These are phyloP conservation scores for Diplodia intermedia DNA, from an alignment of 2,329 filamentous ascomycete genomes.

Conservation along the genomic window DNA sequence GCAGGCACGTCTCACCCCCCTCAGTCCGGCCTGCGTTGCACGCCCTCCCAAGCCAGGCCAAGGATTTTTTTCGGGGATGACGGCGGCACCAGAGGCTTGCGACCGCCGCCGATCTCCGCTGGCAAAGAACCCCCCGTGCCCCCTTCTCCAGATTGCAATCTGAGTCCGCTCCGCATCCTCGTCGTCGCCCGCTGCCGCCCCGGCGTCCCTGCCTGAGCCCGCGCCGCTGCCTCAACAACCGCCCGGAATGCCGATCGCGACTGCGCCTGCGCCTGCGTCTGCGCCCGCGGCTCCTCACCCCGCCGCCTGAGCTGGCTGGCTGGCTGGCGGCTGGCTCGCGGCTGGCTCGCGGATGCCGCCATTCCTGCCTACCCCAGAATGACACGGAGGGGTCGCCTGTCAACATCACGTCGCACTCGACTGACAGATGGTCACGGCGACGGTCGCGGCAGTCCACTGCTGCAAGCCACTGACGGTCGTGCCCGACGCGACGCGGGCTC, in stretches of 20 bases:
- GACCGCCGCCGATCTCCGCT: slow-evolving; percentile 20
- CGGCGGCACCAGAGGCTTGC: background rate
- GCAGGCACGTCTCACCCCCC: slow-evolving; percentile 22
- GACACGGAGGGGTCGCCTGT: background rate
- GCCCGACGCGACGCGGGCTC: slow-evolving; percentile 8
- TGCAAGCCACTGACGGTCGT: slow-evolving; percentile 15
- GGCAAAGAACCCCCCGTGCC: background rate
- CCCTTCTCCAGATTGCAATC: slow-evolving; percentile 29
- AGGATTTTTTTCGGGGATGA: slow-evolving; percentile 28
- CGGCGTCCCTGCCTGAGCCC: background rate
- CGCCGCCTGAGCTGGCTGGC: background rate
- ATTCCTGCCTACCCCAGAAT: slow-evolving; percentile 4
- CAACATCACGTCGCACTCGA: slow-evolving; percentile 11
- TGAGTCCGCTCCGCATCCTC: slow-evolving; percentile 20
- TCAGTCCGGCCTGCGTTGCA: slow-evolving; percentile 7
- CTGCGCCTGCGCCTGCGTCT: too few relatives aligned
- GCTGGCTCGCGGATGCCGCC: background rate
- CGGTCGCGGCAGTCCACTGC: background rate
- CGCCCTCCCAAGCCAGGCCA: slow-evolving; percentile 22
- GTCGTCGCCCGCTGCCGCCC: background rate
- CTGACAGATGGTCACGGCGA: slow-evolving; percentile 3
- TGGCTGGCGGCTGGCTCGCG: background rate
- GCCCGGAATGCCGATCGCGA: slow-evolving; percentile 10
- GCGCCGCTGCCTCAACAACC: background rate
- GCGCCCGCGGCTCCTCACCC: slow-evolving; percentile 10